phyloP scores from a whole-genome alignment of 306 rosid genomes.

The Lathyrus aphaca region DNA sequence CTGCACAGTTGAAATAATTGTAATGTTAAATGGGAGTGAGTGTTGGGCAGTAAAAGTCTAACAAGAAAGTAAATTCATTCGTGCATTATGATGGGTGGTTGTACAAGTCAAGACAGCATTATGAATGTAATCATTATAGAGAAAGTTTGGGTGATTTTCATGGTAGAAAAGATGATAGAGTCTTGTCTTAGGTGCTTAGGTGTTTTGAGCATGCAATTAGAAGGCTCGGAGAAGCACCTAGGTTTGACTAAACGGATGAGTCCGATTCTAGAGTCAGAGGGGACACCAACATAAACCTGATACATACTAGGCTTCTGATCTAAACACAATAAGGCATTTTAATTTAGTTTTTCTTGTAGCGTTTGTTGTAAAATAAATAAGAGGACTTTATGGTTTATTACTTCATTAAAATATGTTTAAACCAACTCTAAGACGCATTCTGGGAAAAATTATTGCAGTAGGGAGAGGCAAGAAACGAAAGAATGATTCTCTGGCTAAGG shows the following conservation, averaged over 20 bases:
- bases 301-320: background rate
- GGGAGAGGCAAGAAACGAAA: slow-evolving; percentile 66
- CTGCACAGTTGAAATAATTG: background rate
- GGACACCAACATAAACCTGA: background rate
- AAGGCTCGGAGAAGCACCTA: background rate
- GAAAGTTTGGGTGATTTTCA: background rate
- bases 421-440: slow-evolving; percentile 37
- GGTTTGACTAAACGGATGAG: background rate
- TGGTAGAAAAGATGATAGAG: background rate
- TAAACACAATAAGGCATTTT: slow-evolving; percentile 17
- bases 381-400: slow-evolving; percentile 16
- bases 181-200: background rate
- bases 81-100: background rate
- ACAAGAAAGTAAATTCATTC: background rate
- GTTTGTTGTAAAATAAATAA: slow-evolving; percentile 23
- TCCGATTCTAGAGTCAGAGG: background rate
- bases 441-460: slow-evolving; percentile 60
- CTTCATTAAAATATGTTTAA: slow-evolving; percentile 16
- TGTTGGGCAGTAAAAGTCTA: background rate
- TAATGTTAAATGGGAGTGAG: background rate
- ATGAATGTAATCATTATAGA: background rate
- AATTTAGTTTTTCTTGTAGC: slow-evolving; percentile 21
- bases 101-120: background rate
- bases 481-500: slow-evolving; percentile 62
- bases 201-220: background rate